Percentiles rank a stretch among this genome's conserved stretches.
These are phyloP conservation scores for Pezicula neosporulosa DNA, from an alignment of 2,329 filamentous ascomycete genomes.

Conservation along the genomic window DNA sequence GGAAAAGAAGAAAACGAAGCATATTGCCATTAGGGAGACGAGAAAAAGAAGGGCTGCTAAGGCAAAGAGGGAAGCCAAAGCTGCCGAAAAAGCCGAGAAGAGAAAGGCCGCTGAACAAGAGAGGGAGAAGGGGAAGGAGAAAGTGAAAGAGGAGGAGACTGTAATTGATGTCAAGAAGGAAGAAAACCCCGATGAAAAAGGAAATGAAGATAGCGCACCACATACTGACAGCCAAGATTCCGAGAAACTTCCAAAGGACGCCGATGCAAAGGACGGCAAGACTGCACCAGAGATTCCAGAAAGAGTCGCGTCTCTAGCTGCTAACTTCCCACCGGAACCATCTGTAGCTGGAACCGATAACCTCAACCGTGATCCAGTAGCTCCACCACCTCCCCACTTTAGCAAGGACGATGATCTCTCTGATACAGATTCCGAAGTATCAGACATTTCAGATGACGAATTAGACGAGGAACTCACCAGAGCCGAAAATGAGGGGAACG, in stretches of 20 bases:
- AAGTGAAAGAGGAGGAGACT: neutral
- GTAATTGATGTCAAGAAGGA: too few species aligned
- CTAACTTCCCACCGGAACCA: too few species aligned
- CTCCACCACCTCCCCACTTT: neutral
- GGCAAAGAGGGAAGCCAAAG: conserved; percentile 6
- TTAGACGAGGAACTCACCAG: conserved; percentile 17
- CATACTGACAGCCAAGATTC: too few species aligned
- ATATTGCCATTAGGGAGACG: conserved; percentile 17
- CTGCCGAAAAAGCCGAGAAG: conserved; percentile 11
- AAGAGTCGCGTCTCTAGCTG: too few species aligned
- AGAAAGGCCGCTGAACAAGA: conserved; percentile 10
- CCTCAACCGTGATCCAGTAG: neutral
- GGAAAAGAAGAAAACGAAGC: conserved; percentile 34
- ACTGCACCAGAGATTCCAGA: too few species aligned
- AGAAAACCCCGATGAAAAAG: too few species aligned
- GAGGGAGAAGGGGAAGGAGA: conserved; percentile 9
- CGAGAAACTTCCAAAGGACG: too few species aligned
- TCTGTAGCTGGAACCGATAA: too few species aligned
- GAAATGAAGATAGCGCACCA: too few species aligned
- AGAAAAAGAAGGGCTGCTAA: conserved; percentile 7
- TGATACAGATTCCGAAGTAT: conserved; percentile 16
- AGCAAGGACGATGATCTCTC: conserved; percentile 15
- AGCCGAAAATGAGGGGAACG: conserved; percentile 12
- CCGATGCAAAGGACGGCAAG: too few species aligned
- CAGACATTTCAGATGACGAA: conserved; percentile 11